Base-by-base conservation (phyloP, 108 stramenopile genomes). In the Skeletonema tropicum region DNA sequence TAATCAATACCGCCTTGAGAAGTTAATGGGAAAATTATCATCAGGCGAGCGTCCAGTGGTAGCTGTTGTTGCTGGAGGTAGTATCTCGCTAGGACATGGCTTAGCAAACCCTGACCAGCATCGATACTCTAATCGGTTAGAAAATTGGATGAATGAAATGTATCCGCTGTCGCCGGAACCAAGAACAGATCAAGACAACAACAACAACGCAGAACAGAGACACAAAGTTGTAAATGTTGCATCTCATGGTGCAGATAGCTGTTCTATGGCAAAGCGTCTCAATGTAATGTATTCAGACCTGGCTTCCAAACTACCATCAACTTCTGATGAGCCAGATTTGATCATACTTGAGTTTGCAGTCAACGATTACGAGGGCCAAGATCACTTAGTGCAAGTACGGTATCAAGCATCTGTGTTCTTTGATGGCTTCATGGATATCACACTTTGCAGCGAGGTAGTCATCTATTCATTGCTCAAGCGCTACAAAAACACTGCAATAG, bases 281-380 rank as follows among this genome's bases (percentile, higher is more conserved):
- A 85, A 82, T 33, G 38, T 77, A 10, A 60, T 89, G 38, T 69
- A 87, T 48, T 74, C 82, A 15, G 86, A 87, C 64, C 80, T 89
- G 0, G 30, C 58, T 19, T 60, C 74, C 6, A 26, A 79, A 49
- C 31, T 83, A 60, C 81, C 81, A 31, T 5, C 49, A 5, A 73
- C 82, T 13, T 80, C 77, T 0, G 31, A 65, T 29, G 70, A 73
- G 38, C 80, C 84, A 2, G 88, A 89, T 71, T 48, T 89, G 48
- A 74, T 89, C 21, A 23, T 89, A 9, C 60, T 89, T 1, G 88
- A 89, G 64, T 89, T 87, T 64, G 86, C 80, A 21, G 88, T 89
- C 13, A 89, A 89, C 31, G 88, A 89, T 64, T 88, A 89, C 48
- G 86, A 89, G 33, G 89, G 89, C 4, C 89, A 89, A 61, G 89